Evolutionary conservation across 108 stramenopile genomes (phyloP), one percentile per base, ranked within the genome.

Genomic region (Cyclotella baltica): DNA sequence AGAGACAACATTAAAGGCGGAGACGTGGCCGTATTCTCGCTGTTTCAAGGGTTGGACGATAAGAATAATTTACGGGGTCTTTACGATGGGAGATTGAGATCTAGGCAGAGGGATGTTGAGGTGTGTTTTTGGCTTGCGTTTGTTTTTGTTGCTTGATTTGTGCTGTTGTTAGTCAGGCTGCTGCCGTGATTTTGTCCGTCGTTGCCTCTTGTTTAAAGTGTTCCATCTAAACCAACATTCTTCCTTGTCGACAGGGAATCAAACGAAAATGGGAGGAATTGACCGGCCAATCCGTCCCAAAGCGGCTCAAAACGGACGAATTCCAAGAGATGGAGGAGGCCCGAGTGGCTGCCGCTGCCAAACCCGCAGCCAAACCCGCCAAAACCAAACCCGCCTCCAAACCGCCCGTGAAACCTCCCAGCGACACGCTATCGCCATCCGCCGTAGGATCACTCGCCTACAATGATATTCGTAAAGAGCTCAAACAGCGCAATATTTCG

Each of bases 221-320:
- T 51, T 19, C n/a, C 40, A 11, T 50, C 31, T 51, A 47, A 48
- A 48, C 22, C 16, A 67, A 67, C n/a, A 53, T 40, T 56, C 37
- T 38, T 22, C 20, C 16, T 52, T 34, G 22, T 28, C 1, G 5
- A 33, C 70, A 73, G 72, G 67, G 72, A 20, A 61, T 80, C 56
- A 80, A 80, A 73, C 79, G 79, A 2, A 80, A 73, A 73, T 80
- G 79, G 79, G 67, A 73, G 36, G 67, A 40, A 48, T 73, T 68
- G 4, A 73, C 72, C 27, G 79, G 79, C 27, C 23, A 72, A 16
- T 67, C 79, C 2, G 29, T 73, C 23, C 79, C 79, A 8, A 79
- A 80, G 46, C 64, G 65, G 67, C 71, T 80, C 43, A 67, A 27
- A 25, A 56, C 55, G 1, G 55, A 56, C 25, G 55, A 27, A 27